phyloP scores from a whole-genome alignment of 1,284 basidiomycete species.

The Sanghuangporus sanghuang region DNA sequence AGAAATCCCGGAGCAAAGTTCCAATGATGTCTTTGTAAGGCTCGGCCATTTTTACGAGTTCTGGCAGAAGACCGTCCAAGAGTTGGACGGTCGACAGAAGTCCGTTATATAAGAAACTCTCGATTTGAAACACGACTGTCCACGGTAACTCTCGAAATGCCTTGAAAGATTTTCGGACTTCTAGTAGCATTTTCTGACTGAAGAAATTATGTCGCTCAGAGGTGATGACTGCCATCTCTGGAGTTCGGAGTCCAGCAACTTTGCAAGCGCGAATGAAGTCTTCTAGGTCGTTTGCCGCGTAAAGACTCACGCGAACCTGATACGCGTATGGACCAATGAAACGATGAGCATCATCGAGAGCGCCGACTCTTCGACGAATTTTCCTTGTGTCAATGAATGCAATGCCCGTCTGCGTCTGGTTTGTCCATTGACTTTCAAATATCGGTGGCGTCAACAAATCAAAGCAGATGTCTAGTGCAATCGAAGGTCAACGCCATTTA shows the following conservation, averaged over 20 bases:
- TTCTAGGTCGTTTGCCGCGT: conserved; percentile 35
- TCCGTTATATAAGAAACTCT: conserved; percentile 55
- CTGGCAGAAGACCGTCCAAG: conserved; percentile 37
- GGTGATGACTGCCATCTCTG: conserved; percentile 36
- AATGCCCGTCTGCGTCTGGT: conserved; percentile 42
- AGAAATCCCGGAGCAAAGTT: conserved; percentile 48
- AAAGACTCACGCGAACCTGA: conserved; percentile 56
- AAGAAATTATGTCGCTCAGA: conserved; percentile 48
- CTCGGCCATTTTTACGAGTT: conserved; percentile 37
- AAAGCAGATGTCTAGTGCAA: conserved; percentile 52
- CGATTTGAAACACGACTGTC: conserved; percentile 66
- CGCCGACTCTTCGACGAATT: conserved; percentile 49
- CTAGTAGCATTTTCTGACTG: conserved; percentile 37
- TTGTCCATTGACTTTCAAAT: conserved; percentile 54
- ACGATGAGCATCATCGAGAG: conserved; percentile 47
- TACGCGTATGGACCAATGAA: conserved; percentile 58
- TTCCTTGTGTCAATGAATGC: conserved; percentile 34
- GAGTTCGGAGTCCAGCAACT: conserved; percentile 42
- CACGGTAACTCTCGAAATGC: conserved; percentile 36
- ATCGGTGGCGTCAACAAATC: conserved; percentile 56
- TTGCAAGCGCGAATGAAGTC: conserved; percentile 48
- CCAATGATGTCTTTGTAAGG: conserved; percentile 31
- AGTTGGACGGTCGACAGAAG: conserved; percentile 51
- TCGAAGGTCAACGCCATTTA: conserved; percentile 8
- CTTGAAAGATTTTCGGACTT: conserved; percentile 37